Conservation (phyloP, 2,329 filamentous ascomycete genomes). For the Davidsoniella neocaledoniae region DNA sequence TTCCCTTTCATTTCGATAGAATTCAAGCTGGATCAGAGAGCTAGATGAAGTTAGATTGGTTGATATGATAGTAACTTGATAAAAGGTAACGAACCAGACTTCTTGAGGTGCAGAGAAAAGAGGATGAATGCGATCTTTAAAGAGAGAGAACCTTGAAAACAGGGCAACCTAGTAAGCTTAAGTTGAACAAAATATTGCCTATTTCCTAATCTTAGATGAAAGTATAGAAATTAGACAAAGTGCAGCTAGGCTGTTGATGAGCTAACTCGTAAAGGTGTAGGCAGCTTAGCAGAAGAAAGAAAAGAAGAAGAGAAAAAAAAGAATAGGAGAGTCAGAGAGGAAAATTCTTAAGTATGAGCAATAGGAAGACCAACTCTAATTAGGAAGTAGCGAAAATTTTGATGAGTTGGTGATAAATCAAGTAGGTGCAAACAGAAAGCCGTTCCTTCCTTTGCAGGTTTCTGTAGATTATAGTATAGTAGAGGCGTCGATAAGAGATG, state of each 20-base stretch:
- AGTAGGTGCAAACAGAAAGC: constrained; percentile 1
- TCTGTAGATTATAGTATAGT: neutral
- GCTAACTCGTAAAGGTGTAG: too few relatives aligned
- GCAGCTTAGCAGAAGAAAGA: neutral
- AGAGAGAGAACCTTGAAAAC: neutral
- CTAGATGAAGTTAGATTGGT: neutral
- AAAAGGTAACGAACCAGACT: neutral
- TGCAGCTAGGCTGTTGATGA: neutral
- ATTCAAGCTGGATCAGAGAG: neutral
- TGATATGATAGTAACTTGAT: neutral
- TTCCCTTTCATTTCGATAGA: neutral
- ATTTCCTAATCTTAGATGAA: neutral
- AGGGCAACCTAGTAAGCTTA: neutral
- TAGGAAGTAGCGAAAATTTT: neutral
- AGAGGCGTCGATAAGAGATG: neutral
- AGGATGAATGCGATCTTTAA: neutral
- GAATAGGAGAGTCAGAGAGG: neutral
- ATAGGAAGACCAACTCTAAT: too few relatives aligned
- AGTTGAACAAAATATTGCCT: too few relatives aligned
- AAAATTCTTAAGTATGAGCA: neutral
- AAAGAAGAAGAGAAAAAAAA: constrained; percentile 4
- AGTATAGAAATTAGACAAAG: neutral
- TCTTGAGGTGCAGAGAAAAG: neutral
- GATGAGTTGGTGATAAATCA: neutral
- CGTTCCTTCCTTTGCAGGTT: too few relatives aligned